Base-by-base conservation (phyloP, 352 stramenopile species). In the Blastocystis sp. region DNA sequence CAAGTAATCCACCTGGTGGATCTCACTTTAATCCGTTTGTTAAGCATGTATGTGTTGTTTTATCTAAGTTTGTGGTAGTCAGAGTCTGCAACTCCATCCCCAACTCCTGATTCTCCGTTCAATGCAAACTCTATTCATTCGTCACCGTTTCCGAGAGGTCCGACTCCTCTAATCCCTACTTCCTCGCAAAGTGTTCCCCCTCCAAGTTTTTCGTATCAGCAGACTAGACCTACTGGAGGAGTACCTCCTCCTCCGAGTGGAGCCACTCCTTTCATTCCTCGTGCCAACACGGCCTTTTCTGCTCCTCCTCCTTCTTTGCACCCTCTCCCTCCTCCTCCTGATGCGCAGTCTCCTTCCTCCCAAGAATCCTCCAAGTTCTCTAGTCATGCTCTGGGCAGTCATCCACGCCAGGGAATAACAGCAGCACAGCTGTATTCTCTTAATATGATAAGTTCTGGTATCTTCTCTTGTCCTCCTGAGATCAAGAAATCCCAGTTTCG, bases 351-450 rank as follows among this genome's bases (percentile, higher is more conserved):
- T n/a, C 34, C 73, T 16, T 30, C 24, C 43, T 11, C 56, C 0
- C 0, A 50, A 3, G 73, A 85, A 13, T 11, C 18, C 20, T 20
- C 47, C 47, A 39, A 37, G n/a, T 50, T 16, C 3, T 41, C 41
- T 8, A 54, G 26, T 8, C 24, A 43, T 54, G 3, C 2, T 47
- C 7, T 4, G 6, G 9, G 45, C 39, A 50, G 6, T 16, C 47
- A 30, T 55, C 30, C 16, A 41, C 56, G 47, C 30, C 65, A 66
- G n/a, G 73, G 73, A 66, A 85, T 85, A 11, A 85, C 73, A 11
- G 73, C 73, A 2, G 73, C 73, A 9, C 73, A 85, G 56, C 73
- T 85, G 20, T 85, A 85, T 45, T 85, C 73, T 7, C 73, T 85
- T 9, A 56, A 85, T 18, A 45, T 53, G 26, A 85, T 85, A 20